These are phyloP conservation scores for Nakataea oryzae DNA, from an alignment of 2,329 filamentous ascomycete genomes.

Conservation along the genomic window DNA sequence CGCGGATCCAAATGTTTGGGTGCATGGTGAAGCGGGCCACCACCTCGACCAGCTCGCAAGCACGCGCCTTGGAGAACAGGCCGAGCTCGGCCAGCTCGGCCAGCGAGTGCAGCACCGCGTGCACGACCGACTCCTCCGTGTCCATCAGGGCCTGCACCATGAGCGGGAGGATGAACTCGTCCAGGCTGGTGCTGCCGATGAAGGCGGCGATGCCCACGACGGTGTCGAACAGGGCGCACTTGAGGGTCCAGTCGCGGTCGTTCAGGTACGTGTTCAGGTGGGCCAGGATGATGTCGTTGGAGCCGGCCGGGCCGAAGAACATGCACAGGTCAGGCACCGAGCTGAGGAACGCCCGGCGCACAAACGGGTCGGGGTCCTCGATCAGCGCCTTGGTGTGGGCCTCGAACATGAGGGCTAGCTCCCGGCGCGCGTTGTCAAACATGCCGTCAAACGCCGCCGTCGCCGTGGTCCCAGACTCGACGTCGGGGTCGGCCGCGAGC, in stretches of 20 bases:
- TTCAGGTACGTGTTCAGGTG: conserved; percentile 97
- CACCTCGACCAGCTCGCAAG: conserved; percentile 80
- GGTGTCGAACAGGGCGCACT: conserved; percentile 92
- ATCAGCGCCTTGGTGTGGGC: conserved; percentile 80
- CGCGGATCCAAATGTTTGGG: conserved; percentile 89
- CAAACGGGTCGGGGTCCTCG: conserved; percentile 75
- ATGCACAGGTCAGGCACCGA: conserved; percentile 89
- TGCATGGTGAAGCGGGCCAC: conserved; percentile 82
- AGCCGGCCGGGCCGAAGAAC: conserved; percentile 85
- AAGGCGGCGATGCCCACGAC: conserved; percentile 90
- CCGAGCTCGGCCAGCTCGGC: conserved; percentile 83
- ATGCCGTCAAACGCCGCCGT: conserved; percentile 63
- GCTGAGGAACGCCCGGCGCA: conserved; percentile 80
- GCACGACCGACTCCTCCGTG: conserved; percentile 86
- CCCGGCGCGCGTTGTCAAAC: conserved; percentile 77
- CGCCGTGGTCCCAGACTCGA: conserved; percentile 49
- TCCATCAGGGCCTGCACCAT: conserved; percentile 95
- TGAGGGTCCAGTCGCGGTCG: conserved; percentile 90
- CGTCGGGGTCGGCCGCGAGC: conserved; percentile 65
- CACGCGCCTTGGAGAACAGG: conserved; percentile 71
- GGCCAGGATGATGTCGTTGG: conserved; percentile 91
- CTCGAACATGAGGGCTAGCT: conserved; percentile 78
- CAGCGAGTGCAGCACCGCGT: conserved; percentile 78
- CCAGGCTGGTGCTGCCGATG: conserved; percentile 76
- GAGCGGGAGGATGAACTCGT: conserved; percentile 89